phyloP scores from a whole-genome alignment of 441 rosid species.

The Eruca vesicaria region DNA sequence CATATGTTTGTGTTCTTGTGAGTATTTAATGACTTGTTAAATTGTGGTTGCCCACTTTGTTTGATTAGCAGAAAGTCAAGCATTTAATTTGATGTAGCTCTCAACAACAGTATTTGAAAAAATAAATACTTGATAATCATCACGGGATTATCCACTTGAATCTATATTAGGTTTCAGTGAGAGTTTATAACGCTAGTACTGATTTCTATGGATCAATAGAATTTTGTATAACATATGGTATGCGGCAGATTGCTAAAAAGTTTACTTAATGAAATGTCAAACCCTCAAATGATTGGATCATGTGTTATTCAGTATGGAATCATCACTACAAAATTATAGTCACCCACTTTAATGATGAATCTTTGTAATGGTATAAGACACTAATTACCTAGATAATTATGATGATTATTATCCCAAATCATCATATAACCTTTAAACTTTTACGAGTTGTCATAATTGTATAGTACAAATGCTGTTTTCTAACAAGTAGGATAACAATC shows the following conservation, averaged over 20 bases:
- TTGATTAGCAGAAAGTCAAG: constrained; percentile 26
- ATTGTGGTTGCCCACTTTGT: constrained; percentile 24
- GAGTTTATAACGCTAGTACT: neutral
- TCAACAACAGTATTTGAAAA: constrained; percentile 7
- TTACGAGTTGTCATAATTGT: neutral
- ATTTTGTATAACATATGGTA: neutral
- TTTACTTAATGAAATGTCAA: constrained; percentile 21
- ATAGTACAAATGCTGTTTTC: neutral
- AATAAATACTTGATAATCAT: constrained; percentile 17
- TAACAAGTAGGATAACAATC: neutral
- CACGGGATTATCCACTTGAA: neutral
- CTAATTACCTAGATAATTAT: neutral
- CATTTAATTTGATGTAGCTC: constrained; percentile 11
- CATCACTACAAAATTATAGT: neutral
- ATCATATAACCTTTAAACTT: neutral
- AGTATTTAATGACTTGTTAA: constrained; percentile 18
- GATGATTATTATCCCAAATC: constrained; percentile 2
- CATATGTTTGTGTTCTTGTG: constrained; percentile 18
- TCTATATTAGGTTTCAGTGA: neutral
- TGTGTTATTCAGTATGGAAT: constrained; percentile 6
- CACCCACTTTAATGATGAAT: constrained; percentile 23
- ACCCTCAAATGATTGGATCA: constrained; percentile 29
- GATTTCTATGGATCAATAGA: neutral
- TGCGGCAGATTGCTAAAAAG: neutral
- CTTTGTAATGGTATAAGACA: constrained; percentile 6